phyloP scores from a whole-genome alignment of 305 asterid genomes.

The Andrographis paniculata region DNA sequence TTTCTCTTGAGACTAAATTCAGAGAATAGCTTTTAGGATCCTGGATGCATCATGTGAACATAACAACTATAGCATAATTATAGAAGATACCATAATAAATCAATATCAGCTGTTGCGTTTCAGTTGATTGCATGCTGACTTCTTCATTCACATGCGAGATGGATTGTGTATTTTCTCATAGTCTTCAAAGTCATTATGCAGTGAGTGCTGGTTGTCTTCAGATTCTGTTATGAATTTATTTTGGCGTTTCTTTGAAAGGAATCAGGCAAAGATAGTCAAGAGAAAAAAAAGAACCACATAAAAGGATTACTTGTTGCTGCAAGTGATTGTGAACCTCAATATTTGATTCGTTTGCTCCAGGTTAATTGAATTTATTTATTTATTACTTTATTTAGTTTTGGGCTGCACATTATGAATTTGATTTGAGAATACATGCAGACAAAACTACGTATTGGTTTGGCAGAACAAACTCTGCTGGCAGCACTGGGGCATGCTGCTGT shows the following conservation, averaged over 20 bases:
- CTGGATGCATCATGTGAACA: too few relatives aligned
- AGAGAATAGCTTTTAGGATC: background rate
- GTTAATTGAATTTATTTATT: conserved; percentile 26
- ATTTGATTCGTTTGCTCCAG: conserved; percentile 92
- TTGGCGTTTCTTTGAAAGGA: conserved; percentile 39
- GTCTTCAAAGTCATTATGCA: background rate
- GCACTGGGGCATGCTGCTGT: conserved; percentile 86
- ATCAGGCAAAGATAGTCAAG: conserved; percentile 93
- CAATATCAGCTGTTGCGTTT: too few relatives aligned
- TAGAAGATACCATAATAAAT: too few relatives aligned
- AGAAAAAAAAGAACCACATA: conserved; percentile 83
- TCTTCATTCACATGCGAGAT: conserved; percentile 12
- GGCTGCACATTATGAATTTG: conserved; percentile 23
- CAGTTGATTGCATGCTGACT: background rate
- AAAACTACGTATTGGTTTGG: conserved; percentile 85
- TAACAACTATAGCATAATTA: too few relatives aligned
- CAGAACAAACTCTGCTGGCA: conserved; percentile 78
- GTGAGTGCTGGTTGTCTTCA: conserved; percentile 11
- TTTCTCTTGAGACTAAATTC: background rate
- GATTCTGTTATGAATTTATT: conserved; percentile 15
- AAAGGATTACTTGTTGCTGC: conserved; percentile 89
- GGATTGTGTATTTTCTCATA: conserved; percentile 1
- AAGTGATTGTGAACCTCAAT: conserved; percentile 92
- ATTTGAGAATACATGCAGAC: conserved; percentile 51
- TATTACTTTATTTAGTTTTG: background rate